Evolutionary conservation across 345 rosid genomes (phyloP), one percentile per base, ranked within the genome.

Genomic region (Raphanus raphanistrum): DNA sequence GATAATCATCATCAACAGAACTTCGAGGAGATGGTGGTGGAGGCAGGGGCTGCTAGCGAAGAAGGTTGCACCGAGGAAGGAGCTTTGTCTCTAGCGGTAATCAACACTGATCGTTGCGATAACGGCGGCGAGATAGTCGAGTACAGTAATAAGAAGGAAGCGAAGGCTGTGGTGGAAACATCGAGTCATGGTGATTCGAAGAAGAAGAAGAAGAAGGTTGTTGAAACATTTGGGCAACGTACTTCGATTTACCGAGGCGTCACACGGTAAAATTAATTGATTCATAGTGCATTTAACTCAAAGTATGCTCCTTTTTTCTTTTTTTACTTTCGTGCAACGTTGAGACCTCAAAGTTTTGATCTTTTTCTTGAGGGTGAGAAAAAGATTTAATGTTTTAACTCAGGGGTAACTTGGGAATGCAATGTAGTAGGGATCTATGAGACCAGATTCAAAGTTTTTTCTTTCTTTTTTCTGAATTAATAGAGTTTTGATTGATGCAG

Each of bases 171-270:
- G 2, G 88, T 79, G 1, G 87, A 86, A 21, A 45, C 52, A 45
- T 54, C 90, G 10, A 1, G 61, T 38, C 13, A 8, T 43, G 13
- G 3, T 33, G 70, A 81, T 70, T 60, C 85, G 3, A 94, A 87
- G 87, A 76, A 70, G 45, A 9, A 9, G 70, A 92, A 89, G 4
- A 9, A 9, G 75, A 94, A 89, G 84, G 71, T 86, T 31, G 78
- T 76, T 9, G 95, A 89, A 62, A 84, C 97, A 3, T 88, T 90
- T 12, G 95, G 97, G 28, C 98, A 92, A 81, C 74, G 98, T 64
- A 94, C 97, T 41, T 94, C 98, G 45, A 94, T 92, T 43, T 92
- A 90, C 85, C 82, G 98, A 82, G 98, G 98, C n/a, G 98, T 94
- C 63, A 94, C 98, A 3, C 82, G 98, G 98, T 79, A 68, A 79